A percentile compares a stretch with the other conserved stretches of the same genome.
phyloP scores from a whole-genome alignment of 1,284 basidiomycete genomes.

The Cryptococcus sp. region DNA sequence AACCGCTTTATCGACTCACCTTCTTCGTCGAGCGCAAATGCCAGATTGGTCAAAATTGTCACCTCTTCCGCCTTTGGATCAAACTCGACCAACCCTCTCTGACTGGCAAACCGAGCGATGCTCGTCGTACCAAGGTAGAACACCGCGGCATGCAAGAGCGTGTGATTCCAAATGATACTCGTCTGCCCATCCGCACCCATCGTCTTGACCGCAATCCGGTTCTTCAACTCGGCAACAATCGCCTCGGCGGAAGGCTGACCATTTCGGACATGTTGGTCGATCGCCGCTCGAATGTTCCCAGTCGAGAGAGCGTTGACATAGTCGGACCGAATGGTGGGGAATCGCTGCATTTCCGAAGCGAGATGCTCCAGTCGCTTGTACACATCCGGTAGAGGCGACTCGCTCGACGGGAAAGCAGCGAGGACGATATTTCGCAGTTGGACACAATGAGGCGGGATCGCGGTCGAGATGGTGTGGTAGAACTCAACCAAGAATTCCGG shows the following conservation, averaged over 20 bases:
- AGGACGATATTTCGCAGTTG: constrained; percentile 96
- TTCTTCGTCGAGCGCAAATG: constrained; percentile 80
- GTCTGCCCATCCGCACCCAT: constrained; percentile 50
- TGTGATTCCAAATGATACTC: constrained; percentile 75
- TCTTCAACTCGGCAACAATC: constrained; percentile 72
- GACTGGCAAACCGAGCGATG: constrained; percentile 70
- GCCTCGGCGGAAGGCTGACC: constrained; percentile 53
- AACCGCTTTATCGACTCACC: constrained; percentile 52
- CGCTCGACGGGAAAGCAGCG: constrained; percentile 86
- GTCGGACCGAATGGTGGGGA: constrained; percentile 86
- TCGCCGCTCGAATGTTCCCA: constrained; percentile 66
- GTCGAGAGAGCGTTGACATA: constrained; percentile 73
- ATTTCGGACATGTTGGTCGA: constrained; percentile 78
- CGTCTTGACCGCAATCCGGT: constrained; percentile 60
- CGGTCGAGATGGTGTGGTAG: constrained; percentile 91
- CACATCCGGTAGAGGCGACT: constrained; percentile 70
- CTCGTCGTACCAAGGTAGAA: constrained; percentile 90
- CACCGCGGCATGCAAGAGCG: constrained; percentile 85
- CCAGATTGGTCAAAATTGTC: constrained; percentile 71
- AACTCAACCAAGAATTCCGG: constrained; percentile 97
- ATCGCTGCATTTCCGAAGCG: constrained; percentile 79
- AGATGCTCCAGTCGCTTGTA: constrained; percentile 52
- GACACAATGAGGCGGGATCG: constrained; percentile 85
- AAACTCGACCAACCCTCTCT: constrained; percentile 72
- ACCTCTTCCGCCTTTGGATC: constrained; percentile 74